Percentiles rank a stretch among this genome's conserved stretches.
Conservation (phyloP, 441 rosid genomes). For the Gossypium schwendimanii region DNA sequence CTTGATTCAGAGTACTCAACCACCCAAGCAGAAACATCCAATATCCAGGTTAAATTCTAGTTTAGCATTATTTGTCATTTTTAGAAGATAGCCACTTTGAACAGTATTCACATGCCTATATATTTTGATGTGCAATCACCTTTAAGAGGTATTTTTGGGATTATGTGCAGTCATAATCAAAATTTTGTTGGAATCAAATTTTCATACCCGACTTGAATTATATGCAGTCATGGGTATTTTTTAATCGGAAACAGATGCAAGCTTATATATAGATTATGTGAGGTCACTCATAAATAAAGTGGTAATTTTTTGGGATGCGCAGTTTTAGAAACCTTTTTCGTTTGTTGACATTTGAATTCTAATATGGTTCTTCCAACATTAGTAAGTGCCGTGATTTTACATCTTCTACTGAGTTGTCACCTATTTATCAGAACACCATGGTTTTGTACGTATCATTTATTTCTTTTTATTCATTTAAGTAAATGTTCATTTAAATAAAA, state of each 20-base stretch:
- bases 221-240: not conserved
- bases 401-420: no score
- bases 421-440: no score
- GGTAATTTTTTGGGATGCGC: not conserved
- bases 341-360: not conserved
- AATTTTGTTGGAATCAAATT: not conserved
- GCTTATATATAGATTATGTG: not conserved
- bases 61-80: slow-evolving; percentile 6
- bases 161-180: not conserved
- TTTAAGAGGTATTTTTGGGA: not conserved
- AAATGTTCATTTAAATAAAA: no score
- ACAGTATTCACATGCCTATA: not conserved
- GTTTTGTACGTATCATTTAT: no score
- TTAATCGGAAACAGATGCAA: not conserved
- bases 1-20: slow-evolving; percentile 62
- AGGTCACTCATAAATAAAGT: not conserved
- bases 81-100: not conserved
- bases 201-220: not conserved
- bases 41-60: slow-evolving; percentile 24
- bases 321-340: not conserved
- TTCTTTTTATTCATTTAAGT: no score
- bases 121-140: not conserved
- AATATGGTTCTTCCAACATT: not conserved
- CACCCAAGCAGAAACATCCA: slow-evolving; percentile 33
- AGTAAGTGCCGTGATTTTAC: not conserved